These are phyloP conservation scores for Fusarium sp. DNA, from an alignment of 2,329 filamentous ascomycete species.

Conservation along the genomic window DNA sequence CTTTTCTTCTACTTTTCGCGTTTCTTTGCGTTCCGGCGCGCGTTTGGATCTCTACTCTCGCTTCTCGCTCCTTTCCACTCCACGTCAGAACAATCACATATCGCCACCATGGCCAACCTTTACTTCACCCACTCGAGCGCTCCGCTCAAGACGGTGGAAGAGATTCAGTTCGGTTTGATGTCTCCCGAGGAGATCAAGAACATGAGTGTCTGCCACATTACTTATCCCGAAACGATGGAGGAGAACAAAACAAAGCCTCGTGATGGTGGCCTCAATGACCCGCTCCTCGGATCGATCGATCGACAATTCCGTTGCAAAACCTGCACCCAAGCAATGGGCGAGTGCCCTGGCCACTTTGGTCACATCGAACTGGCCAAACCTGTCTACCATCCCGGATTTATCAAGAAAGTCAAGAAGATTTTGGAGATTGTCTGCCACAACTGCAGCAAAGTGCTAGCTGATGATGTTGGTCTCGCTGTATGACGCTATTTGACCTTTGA, in stretches of 20 bases:
- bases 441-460: slow-evolving; percentile 96
- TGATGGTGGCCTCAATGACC: slow-evolving; percentile 92
- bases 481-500: slow-evolving; percentile 65
- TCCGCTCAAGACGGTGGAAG: slow-evolving; percentile 96
- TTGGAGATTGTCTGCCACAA: slow-evolving; percentile 99
- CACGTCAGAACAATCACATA: slow-evolving; percentile 46
- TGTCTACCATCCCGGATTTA: slow-evolving; percentile 94
- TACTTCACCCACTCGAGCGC: slow-evolving; percentile 92
- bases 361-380: slow-evolving; percentile 98
- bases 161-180: slow-evolving; percentile 98
- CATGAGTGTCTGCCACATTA: slow-evolving; percentile 95
- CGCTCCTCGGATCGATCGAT: slow-evolving; percentile 95
- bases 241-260: slow-evolving; percentile 92
- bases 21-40: slow-evolving; percentile 41
- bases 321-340: slow-evolving; percentile 93
- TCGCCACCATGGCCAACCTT: slow-evolving; percentile 86
- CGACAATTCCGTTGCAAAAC: slow-evolving; percentile 95
- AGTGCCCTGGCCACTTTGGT: slow-evolving; percentile 97
- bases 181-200: slow-evolving; percentile 99
- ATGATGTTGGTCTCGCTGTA: slow-evolving; percentile 88
- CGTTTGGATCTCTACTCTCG: slow-evolving; percentile 40
- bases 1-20: slow-evolving; percentile 45
- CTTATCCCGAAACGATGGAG: slow-evolving; percentile 99
- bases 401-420: slow-evolving; percentile 99
- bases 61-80: slow-evolving; percentile 44